Percentiles rank a stretch among this genome's conserved stretches.
These are phyloP conservation scores for Chrysosporium queenslandicum DNA, from an alignment of 2,329 filamentous ascomycete species.

Conservation along the genomic window DNA sequence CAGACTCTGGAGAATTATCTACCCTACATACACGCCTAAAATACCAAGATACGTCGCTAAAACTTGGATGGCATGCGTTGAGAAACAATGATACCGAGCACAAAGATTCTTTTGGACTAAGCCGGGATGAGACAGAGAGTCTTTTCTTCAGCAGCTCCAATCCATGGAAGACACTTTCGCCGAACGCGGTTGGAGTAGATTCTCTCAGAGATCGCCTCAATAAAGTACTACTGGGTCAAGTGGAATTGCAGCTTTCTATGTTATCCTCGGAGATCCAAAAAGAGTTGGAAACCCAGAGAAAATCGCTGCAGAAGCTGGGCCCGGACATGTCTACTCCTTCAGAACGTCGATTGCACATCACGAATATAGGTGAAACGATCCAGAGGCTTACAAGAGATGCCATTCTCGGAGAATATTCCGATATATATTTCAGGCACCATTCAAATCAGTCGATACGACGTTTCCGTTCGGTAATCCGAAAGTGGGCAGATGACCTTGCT, in stretches of 20 bases:
- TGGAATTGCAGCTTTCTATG: constrained; percentile 26
- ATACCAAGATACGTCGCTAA: constrained; percentile 35
- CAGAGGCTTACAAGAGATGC: constrained; percentile 21
- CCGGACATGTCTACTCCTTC: constrained; percentile 18
- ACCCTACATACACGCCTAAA: constrained; percentile 30
- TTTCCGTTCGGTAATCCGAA: constrained; percentile 19
- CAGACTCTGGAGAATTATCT: constrained; percentile 30
- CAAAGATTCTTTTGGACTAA: constrained; percentile 18
- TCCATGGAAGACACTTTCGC: constrained; percentile 23
- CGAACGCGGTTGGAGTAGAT: constrained; percentile 24
- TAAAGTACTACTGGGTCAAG: constrained; percentile 27
- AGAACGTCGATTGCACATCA: constrained; percentile 19
- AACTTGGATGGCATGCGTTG: constrained; percentile 43
- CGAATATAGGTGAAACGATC: constrained; percentile 18
- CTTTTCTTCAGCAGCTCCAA: constrained; percentile 26
- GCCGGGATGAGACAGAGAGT: constrained; percentile 26
- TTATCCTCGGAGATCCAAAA: constrained; percentile 31
- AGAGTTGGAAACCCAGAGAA: constrained; percentile 28
- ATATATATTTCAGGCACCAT: constrained; percentile 19
- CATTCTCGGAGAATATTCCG: constrained; percentile 20
- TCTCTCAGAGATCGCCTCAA: constrained; percentile 27
- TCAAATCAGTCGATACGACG: constrained; percentile 15
- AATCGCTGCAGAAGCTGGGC: constrained; percentile 22
- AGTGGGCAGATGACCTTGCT: constrained; percentile 21
- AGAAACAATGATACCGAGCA: constrained; percentile 37